A percentile compares a stretch with the other conserved stretches of the same genome.
Conservation (phyloP, 1,139 yeast species). For the Nadsonia starkeyi-henricii region DNA sequence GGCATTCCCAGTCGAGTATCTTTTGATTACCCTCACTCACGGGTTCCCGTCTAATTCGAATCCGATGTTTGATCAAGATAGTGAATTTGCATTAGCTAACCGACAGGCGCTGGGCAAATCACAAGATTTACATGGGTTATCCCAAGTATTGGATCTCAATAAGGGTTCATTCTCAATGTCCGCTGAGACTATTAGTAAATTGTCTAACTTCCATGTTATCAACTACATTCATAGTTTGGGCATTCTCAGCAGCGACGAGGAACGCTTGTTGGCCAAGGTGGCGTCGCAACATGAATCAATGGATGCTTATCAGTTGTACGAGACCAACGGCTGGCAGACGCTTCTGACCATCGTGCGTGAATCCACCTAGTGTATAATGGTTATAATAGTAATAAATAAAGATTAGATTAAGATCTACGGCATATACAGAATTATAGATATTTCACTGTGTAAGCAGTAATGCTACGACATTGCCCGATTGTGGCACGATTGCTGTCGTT, state of each 20-base stretch:
- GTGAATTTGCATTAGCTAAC: constrained; percentile 60
- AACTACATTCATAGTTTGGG: constrained; percentile 41
- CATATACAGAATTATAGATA: too few species aligned
- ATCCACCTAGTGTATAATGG: constrained; percentile 3
- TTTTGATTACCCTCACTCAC: constrained; percentile 78
- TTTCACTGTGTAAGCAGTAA: too few species aligned
- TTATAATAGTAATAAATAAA: too few species aligned
- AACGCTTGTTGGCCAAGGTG: constrained; percentile 31
- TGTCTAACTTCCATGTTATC: constrained; percentile 63
- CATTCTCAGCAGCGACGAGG: constrained; percentile 36
- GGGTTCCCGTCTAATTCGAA: constrained; percentile 68
- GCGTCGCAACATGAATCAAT: constrained; percentile 19
- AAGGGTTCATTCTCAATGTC: constrained; percentile 19
- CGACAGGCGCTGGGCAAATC: constrained; percentile 60
- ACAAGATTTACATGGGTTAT: constrained; percentile 47
- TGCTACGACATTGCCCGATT: too few species aligned
- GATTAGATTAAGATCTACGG: too few species aligned
- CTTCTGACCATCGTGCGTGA: constrained; percentile 38
- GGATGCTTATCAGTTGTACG: constrained; percentile 42
- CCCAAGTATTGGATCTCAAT: constrained; percentile 33
- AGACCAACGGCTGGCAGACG: constrained; percentile 67
- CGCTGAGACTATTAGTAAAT: constrained; percentile 26
- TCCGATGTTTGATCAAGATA: constrained; percentile 30
- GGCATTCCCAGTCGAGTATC: constrained; percentile 87
- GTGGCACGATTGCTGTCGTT: too few species aligned